phyloP scores from a whole-genome alignment of 2,329 filamentous ascomycete genomes.

The Claviceps arundinis region DNA sequence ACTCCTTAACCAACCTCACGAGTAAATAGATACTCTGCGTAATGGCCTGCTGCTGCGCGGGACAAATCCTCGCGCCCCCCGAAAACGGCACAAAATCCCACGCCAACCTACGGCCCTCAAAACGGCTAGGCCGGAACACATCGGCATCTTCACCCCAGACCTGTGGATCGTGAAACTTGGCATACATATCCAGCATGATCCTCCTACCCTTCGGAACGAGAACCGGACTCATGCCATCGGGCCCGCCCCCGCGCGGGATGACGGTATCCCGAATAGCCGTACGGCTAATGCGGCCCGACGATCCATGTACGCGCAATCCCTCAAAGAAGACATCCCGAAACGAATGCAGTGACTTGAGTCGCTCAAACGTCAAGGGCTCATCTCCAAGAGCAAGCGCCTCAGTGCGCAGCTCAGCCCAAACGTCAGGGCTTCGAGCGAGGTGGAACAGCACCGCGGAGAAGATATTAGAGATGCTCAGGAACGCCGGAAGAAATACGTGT shows the following conservation, averaged over 20 bases:
- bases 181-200: slow-evolving; percentile 1
- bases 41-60: slow-evolving; percentile 2
- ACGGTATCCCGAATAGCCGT: slow-evolving; percentile 4
- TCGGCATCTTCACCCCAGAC: slow-evolving; percentile 3
- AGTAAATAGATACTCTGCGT: slow-evolving; percentile 2
- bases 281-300: slow-evolving; percentile 1
- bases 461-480: slow-evolving; percentile 1
- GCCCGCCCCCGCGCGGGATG: slow-evolving; percentile 1
- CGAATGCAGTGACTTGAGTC: background rate
- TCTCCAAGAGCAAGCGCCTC: background rate
- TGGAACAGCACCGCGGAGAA: slow-evolving; percentile 1
- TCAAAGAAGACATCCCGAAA: slow-evolving; percentile 1
- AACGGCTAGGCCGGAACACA: slow-evolving; percentile 1
- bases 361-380: background rate
- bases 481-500: slow-evolving; percentile 1
- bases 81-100: slow-evolving; percentile 5
- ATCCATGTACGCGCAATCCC: slow-evolving; percentile 2
- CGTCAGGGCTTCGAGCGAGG: background rate
- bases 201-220: background rate
- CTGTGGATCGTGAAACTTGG: background rate
- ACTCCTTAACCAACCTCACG: background rate
- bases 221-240: background rate
- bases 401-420: background rate
- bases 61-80: slow-evolving; percentile 3
- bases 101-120: background rate